phyloP scores from a whole-genome alignment of 2,329 filamentous ascomycete species.

The Immersiporthe knoxdaviesiana region DNA sequence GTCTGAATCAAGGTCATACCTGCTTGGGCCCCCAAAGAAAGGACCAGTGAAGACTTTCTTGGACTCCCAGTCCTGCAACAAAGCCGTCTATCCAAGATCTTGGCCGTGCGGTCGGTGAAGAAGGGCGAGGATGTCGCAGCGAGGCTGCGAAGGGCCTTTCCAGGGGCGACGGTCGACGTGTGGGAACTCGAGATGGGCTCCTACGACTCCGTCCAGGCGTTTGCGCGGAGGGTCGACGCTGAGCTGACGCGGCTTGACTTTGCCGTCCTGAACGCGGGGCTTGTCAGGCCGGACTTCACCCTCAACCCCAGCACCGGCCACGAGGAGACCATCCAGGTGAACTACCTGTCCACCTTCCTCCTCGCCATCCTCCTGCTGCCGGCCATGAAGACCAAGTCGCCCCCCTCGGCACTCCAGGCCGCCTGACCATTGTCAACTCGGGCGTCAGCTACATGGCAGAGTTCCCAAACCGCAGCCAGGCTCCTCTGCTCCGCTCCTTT shows the following conservation, averaged over 20 bases:
- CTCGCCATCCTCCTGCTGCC: slow-evolving; percentile 8
- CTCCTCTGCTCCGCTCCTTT: slow-evolving; percentile 36
- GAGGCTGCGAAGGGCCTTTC: slow-evolving; percentile 36
- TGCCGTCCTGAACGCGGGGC: slow-evolving; percentile 17
- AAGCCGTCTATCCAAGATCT: slow-evolving; percentile 40
- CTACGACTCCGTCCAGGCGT: slow-evolving; percentile 38
- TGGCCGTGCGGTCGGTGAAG: slow-evolving; percentile 48
- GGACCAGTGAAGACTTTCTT: not conserved
- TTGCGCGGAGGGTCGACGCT: not conserved
- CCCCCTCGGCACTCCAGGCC: slow-evolving; percentile 29
- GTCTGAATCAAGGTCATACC: not conserved
- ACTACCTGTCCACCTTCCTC: slow-evolving; percentile 21
- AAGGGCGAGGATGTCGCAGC: slow-evolving; percentile 48
- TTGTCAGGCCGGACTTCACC: slow-evolving; percentile 32
- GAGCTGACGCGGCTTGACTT: not conserved
- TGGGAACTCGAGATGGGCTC: slow-evolving; percentile 43
- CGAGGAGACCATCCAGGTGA: slow-evolving; percentile 18
- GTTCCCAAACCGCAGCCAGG: slow-evolving; percentile 33
- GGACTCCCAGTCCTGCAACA: not conserved
- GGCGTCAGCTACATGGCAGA: slow-evolving; percentile 34
- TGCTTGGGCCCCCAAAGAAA: not conserved
- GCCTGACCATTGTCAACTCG: slow-evolving; percentile 39
- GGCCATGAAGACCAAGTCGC: not conserved
- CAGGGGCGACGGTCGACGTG: slow-evolving; percentile 39
- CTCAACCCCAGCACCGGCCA: slow-evolving; percentile 15